A percentile compares a stretch with the other conserved stretches of the same genome.
These are phyloP conservation scores for Domatiomyces catenatus DNA, from an alignment of 2,329 filamentous ascomycete genomes.

Conservation along the genomic window DNA sequence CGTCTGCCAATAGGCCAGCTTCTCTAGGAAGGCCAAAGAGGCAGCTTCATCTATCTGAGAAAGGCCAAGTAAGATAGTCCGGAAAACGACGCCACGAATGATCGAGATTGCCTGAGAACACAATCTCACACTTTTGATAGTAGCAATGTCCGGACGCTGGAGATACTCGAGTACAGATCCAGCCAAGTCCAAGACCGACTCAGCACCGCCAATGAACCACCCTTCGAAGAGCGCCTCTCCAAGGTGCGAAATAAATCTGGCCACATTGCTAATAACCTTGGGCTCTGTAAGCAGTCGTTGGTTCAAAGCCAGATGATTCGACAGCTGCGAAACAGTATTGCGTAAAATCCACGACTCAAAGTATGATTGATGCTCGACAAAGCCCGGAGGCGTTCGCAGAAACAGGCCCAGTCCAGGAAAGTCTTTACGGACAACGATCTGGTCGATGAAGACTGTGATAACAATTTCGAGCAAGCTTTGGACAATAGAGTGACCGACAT, in stretches of 20 bases:
- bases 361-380: constrained; percentile 85
- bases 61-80: constrained; percentile 62
- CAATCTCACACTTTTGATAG: constrained; percentile 74
- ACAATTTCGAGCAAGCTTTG: constrained; percentile 65
- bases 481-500: constrained; percentile 53
- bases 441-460: constrained; percentile 67
- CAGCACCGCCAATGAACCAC: constrained; percentile 84
- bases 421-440: constrained; percentile 73
- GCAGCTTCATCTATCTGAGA: constrained; percentile 66
- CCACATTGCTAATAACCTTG: constrained; percentile 70
- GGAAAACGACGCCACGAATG: constrained; percentile 63
- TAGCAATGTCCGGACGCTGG: constrained; percentile 66
- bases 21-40: constrained; percentile 58
- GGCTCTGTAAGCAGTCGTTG: constrained; percentile 64
- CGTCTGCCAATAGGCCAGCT: constrained; percentile 89
- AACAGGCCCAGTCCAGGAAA: constrained; percentile 78
- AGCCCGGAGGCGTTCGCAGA: constrained; percentile 76
- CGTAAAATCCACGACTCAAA: constrained; percentile 83
- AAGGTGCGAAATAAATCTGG: constrained; percentile 64
- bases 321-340: constrained; percentile 56
- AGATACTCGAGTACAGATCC: constrained; percentile 78
- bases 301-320: constrained; percentile 54
- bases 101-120: constrained; percentile 68
- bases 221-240: constrained; percentile 87
- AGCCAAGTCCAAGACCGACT: constrained; percentile 68